These are phyloP conservation scores for Gymnopilus junonius DNA, from an alignment of 768 basidiomycete species.

Conservation along the genomic window DNA sequence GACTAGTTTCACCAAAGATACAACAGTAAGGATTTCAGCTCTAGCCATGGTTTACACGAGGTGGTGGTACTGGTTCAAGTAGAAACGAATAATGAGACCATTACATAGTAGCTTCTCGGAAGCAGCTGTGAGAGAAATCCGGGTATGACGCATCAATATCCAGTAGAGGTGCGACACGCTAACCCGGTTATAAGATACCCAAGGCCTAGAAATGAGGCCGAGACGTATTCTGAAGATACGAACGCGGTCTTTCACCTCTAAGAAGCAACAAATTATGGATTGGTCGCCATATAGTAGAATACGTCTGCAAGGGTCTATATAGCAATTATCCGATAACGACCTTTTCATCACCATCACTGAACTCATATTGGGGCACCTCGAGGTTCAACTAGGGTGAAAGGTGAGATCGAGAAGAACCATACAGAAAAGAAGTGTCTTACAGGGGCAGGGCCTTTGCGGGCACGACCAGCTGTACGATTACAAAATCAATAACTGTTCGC, in stretches of 20 bases:
- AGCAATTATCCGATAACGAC: slow-evolving; percentile 76
- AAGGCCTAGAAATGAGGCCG: neutral
- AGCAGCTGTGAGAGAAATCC: slow-evolving; percentile 9
- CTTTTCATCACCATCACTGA: slow-evolving; percentile 88
- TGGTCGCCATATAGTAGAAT: slow-evolving; percentile 22
- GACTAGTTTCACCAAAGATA: slow-evolving; percentile 35
- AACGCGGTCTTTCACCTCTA: neutral
- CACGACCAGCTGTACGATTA: slow-evolving; percentile 74
- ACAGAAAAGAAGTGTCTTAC: slow-evolving; percentile 48
- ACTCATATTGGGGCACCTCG: slow-evolving; percentile 87
- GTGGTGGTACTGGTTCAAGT: slow-evolving; percentile 4
- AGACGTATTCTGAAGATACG: neutral
- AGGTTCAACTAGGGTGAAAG: slow-evolving; percentile 73
- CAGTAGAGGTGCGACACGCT: neutral
- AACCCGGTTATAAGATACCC: neutral
- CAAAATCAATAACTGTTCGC: slow-evolving; percentile 10
- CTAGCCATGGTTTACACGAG: slow-evolving; percentile 30
- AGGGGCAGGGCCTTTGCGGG: slow-evolving; percentile 96
- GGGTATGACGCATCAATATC: slow-evolving; percentile 8
- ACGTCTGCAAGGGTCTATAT: slow-evolving; percentile 19
- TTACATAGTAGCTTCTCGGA: neutral
- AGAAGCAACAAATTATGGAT: slow-evolving; percentile 26
- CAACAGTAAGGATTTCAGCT: slow-evolving; percentile 40
- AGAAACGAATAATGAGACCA: neutral
- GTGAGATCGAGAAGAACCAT: slow-evolving; percentile 6